Percentiles rank a stretch among this genome's conserved stretches.
Evolutionary conservation across 2,329 filamentous ascomycete species (phyloP).

Genomic region (Aspergillus fijiensis): DNA sequence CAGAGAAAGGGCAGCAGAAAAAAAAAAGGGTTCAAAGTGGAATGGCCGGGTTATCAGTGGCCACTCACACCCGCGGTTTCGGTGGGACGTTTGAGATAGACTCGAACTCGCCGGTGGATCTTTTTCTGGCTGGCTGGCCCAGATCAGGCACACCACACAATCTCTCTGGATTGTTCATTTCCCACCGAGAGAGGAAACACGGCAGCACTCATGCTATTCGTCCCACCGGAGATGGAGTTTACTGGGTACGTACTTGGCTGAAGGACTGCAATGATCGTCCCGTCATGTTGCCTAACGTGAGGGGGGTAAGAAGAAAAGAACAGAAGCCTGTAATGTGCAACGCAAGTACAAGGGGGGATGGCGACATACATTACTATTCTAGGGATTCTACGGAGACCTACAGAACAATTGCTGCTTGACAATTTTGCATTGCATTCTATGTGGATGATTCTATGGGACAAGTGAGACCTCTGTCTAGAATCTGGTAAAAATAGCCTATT

Average conservation of each 20-base stretch:
- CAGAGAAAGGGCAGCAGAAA: too few species aligned
- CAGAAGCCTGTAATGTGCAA: background rate
- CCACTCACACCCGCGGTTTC: slow-evolving; percentile 5
- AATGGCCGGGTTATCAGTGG: background rate
- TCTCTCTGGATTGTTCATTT: background rate
- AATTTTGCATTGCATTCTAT: too few species aligned
- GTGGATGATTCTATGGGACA: background rate
- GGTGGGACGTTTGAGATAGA: slow-evolving; percentile 18
- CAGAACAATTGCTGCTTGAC: too few species aligned
- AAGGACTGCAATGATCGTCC: too few species aligned
- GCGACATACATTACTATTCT: background rate
- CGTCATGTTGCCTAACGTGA: background rate
- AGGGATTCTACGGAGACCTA: too few species aligned
- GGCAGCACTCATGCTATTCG: background rate
- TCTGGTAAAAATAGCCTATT: background rate
- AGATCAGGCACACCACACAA: slow-evolving; percentile 7
- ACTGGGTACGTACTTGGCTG: too few species aligned
- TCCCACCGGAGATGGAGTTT: background rate
- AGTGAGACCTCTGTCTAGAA: background rate
- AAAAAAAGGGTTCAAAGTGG: background rate
- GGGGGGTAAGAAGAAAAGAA: background rate
- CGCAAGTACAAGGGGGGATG: background rate
- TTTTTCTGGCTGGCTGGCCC: background rate
- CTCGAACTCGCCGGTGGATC: slow-evolving; percentile 14
- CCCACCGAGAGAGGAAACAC: background rate